Evolutionary conservation across 306 rosid genomes (phyloP).

Genomic region (Adenanthera pavonina): DNA sequence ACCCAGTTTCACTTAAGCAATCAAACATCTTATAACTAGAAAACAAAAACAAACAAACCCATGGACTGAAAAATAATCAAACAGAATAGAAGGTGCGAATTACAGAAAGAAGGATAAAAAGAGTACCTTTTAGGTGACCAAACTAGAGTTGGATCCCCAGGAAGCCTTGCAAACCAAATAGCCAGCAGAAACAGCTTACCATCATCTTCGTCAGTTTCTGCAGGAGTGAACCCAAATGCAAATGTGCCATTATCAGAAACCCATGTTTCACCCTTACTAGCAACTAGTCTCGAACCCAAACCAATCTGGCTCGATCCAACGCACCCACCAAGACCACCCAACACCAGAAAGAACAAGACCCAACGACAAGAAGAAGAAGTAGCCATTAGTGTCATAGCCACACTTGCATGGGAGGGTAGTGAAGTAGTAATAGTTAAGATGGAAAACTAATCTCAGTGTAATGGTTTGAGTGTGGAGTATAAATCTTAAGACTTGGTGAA

Average conservation of each 20-base stretch:
- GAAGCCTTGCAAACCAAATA: slow-evolving; percentile 86
- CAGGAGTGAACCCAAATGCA: slow-evolving; percentile 79
- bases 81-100: no score
- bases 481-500: neutral
- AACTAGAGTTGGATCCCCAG: slow-evolving; percentile 68
- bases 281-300: slow-evolving; percentile 65
- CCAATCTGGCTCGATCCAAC: slow-evolving; percentile 51
- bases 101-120: no score
- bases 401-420: slow-evolving; percentile 4
- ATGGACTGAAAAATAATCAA: no score
- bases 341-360: slow-evolving; percentile 35
- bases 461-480: slow-evolving; percentile 19
- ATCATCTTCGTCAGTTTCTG: slow-evolving; percentile 32
- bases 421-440: neutral
- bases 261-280: slow-evolving; percentile 59
- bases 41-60: no score
- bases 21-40: no score
- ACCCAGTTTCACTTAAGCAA: no score
- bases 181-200: slow-evolving; percentile 51
- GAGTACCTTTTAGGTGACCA: slow-evolving; percentile 85
- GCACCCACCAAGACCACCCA: slow-evolving; percentile 41
- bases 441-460: slow-evolving; percentile 24
- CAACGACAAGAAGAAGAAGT: slow-evolving; percentile 16
- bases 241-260: slow-evolving; percentile 83
- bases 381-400: slow-evolving; percentile 39